Evolutionary conservation across 108 stramenopile genomes (phyloP).

Genomic region (Epipyxis sp.): DNA sequence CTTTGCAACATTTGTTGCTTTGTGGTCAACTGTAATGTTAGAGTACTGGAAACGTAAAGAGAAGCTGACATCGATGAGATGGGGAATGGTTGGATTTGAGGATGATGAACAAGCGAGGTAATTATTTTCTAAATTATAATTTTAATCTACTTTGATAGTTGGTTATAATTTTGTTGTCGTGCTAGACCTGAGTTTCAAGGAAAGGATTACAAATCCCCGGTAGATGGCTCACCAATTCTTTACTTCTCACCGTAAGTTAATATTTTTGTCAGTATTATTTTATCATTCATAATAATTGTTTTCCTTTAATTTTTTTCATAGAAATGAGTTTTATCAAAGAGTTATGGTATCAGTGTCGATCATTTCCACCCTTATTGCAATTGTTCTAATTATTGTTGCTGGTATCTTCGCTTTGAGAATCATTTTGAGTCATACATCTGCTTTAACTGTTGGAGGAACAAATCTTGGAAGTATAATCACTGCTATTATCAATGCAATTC

Average conservation of each 20-base stretch:
- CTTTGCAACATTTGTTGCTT: slow-evolving; percentile 67
- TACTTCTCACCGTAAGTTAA: no score
- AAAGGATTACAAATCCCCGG: slow-evolving; percentile 57
- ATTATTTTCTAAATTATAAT: background rate
- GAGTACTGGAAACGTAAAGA: slow-evolving; percentile 81
- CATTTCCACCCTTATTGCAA: slow-evolving; percentile 66
- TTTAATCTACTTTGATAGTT: background rate
- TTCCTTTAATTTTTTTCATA: no score
- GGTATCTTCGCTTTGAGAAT: slow-evolving; percentile 24
- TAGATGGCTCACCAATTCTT: slow-evolving; percentile 70
- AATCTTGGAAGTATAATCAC: background rate
- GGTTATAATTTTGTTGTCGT: background rate
- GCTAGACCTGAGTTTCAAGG: slow-evolving; percentile 77
- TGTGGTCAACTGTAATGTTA: slow-evolving; percentile 89
- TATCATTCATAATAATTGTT: no score
- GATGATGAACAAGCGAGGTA: slow-evolving; percentile 75
- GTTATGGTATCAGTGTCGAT: slow-evolving; percentile 74
- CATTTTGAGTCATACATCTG: background rate
- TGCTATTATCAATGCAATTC: slow-evolving; percentile 26
- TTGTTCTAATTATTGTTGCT: slow-evolving; percentile 12
- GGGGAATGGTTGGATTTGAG: slow-evolving; percentile 88
- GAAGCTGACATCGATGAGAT: slow-evolving; percentile 70
- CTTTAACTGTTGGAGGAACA: background rate
- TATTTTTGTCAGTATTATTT: no score
- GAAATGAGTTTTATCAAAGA: slow-evolving; percentile 76